Evolutionary conservation across 768 basidiomycete genomes (phyloP).

Genomic region (Boletus huronensis): DNA sequence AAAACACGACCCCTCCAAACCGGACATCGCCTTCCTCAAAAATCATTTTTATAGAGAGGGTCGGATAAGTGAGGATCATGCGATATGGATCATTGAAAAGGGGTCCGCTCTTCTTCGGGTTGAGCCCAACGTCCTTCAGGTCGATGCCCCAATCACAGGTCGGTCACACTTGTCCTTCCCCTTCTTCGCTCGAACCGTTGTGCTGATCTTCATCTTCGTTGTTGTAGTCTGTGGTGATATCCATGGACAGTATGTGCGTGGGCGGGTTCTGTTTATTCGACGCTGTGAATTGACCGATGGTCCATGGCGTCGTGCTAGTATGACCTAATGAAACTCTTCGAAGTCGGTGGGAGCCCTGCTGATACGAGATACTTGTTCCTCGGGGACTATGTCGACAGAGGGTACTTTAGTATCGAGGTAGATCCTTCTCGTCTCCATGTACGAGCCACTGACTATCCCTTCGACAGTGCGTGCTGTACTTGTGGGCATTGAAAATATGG

Average conservation of each 20-base stretch:
- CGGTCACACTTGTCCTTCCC: neutral
- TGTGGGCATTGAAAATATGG: slow-evolving; percentile 99
- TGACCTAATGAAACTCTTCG: slow-evolving; percentile 93
- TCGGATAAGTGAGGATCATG: slow-evolving; percentile 89
- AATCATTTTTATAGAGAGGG: slow-evolving; percentile 99
- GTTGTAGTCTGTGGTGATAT: slow-evolving; percentile 95
- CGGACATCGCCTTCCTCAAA: slow-evolving; percentile 94
- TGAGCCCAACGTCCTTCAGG: slow-evolving; percentile 88
- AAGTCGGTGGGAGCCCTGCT: slow-evolving; percentile 92
- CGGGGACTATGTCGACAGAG: slow-evolving; percentile 91
- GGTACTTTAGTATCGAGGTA: slow-evolving; percentile 92
- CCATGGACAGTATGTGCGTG: slow-evolving; percentile 94
- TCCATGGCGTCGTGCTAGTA: slow-evolving; percentile 46
- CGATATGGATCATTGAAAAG: slow-evolving; percentile 87
- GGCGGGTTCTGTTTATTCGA: slow-evolving; percentile 3
- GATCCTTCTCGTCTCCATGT: slow-evolving; percentile 7
- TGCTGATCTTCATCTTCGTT: slow-evolving; percentile 5
- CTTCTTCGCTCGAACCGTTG: neutral
- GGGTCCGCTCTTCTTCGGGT: slow-evolving; percentile 77
- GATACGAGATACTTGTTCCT: slow-evolving; percentile 91
- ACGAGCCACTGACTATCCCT: slow-evolving; percentile 1
- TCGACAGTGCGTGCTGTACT: slow-evolving; percentile 86
- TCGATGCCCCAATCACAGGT: slow-evolving; percentile 99
- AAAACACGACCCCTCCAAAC: slow-evolving; percentile 77
- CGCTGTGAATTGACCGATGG: slow-evolving; percentile 16